Evolutionary conservation across 305 asterid genomes (phyloP).

Genomic region (Fraxinus angustifolia): DNA sequence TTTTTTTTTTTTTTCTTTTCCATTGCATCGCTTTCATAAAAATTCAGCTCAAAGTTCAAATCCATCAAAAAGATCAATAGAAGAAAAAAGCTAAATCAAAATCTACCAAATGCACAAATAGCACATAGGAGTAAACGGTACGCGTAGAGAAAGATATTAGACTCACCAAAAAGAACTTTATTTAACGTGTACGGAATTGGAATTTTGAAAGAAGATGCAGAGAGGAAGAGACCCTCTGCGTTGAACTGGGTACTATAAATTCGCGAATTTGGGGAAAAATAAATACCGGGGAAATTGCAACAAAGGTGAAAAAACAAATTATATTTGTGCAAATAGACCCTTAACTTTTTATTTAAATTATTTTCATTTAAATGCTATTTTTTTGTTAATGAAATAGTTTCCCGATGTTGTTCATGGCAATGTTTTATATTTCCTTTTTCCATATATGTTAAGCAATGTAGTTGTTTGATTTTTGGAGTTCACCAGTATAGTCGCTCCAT

Average conservation of each 20-base stretch:
- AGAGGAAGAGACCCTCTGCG: background rate
- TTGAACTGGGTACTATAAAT: background rate
- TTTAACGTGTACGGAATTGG: background rate
- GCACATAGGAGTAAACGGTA: background rate
- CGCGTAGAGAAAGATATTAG: background rate
- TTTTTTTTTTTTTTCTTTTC: background rate
- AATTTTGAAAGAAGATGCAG: background rate
- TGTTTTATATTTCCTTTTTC: background rate
- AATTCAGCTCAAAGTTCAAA: background rate
- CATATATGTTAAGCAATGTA: background rate
- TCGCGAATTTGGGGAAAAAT: background rate
- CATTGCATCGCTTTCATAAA: slow-evolving; percentile 2
- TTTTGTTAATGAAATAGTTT: too few relatives aligned
- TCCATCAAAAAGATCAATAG: slow-evolving; percentile 3
- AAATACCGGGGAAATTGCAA: background rate
- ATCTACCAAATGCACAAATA: background rate
- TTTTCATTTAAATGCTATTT: too few relatives aligned
- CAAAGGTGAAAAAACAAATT: background rate
- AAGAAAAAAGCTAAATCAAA: background rate
- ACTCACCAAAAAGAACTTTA: background rate
- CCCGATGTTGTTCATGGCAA: background rate
- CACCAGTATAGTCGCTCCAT: background rate
- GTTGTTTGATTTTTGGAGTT: background rate
- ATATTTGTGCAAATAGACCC: background rate
- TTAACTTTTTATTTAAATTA: background rate